Conservation (phyloP, 2,329 filamentous ascomycete species). For the Atkinsonella texensis region DNA sequence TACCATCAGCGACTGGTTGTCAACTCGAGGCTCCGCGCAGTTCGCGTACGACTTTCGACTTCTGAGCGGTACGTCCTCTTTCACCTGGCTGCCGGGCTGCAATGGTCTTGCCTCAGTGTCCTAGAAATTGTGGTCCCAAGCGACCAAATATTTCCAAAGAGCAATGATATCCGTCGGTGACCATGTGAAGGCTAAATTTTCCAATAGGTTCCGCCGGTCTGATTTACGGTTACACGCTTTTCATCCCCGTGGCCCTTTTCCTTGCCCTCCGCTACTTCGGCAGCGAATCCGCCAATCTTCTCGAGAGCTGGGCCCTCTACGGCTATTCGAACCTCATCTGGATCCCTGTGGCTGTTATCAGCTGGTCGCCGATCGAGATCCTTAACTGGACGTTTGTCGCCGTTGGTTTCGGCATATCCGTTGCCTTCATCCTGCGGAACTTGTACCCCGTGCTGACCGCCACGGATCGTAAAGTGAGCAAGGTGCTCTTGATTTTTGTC, state of each 20-base stretch:
- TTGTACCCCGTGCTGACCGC: slow-evolving; percentile 85
- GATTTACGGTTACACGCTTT: slow-evolving; percentile 86
- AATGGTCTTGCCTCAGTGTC: background rate
- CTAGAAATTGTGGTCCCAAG: background rate
- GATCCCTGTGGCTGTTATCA: slow-evolving; percentile 87
- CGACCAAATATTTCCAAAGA: too few relatives aligned
- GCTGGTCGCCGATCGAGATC: slow-evolving; percentile 73
- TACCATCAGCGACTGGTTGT: slow-evolving; percentile 85
- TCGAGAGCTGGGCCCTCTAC: slow-evolving; percentile 93
- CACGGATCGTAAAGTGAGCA: slow-evolving; percentile 84
- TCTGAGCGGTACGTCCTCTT: slow-evolving; percentile 53
- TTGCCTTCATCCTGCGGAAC: slow-evolving; percentile 74
- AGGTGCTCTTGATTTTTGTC: slow-evolving; percentile 73
- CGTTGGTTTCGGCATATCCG: slow-evolving; percentile 72
- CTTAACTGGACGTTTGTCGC: slow-evolving; percentile 93
- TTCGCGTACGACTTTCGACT: slow-evolving; percentile 90
- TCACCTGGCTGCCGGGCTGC: background rate
- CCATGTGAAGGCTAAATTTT: background rate
- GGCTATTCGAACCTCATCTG: slow-evolving; percentile 95
- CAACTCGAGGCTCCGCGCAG: slow-evolving; percentile 51
- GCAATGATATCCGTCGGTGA: too few relatives aligned
- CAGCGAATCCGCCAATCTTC: slow-evolving; percentile 79
- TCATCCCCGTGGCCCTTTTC: slow-evolving; percentile 79
- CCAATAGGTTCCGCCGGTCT: slow-evolving; percentile 66
- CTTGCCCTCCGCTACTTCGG: slow-evolving; percentile 89